These are phyloP conservation scores for Massariosphaeria phaeospora DNA, from an alignment of 495 filamentous ascomycete genomes.

Conservation along the genomic window DNA sequence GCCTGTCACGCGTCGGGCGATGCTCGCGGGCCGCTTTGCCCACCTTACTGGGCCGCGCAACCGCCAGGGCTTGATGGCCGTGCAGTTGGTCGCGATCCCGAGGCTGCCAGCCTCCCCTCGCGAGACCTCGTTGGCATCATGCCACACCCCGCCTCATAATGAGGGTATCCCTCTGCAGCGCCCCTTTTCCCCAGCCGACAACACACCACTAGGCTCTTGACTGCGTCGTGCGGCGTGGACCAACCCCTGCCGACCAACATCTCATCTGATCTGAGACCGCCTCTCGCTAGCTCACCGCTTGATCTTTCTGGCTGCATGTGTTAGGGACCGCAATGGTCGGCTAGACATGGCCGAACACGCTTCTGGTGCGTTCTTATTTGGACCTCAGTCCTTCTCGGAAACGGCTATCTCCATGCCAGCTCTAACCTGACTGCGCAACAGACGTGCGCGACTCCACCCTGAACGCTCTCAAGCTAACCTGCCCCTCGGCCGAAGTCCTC, in stretches of 20 bases:
- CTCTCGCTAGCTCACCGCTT: conserved; percentile 11
- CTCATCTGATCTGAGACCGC: conserved; percentile 1
- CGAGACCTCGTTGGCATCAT: too few relatives aligned
- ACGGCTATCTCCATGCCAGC: neutral
- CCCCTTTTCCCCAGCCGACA: neutral
- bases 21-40: neutral
- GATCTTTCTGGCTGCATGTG: neutral
- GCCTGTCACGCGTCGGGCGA: neutral
- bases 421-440: conserved; percentile 4
- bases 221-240: neutral
- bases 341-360: conserved; percentile 18
- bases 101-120: neutral
- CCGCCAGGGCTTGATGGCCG: conserved; percentile 1
- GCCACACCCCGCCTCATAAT: neutral
- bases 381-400: neutral
- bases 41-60: neutral
- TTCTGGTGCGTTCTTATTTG: conserved; percentile 11
- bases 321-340: conserved; percentile 8
- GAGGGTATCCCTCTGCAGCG: neutral
- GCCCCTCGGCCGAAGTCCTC: conserved; percentile 31
- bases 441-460: conserved; percentile 30
- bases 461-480: conserved; percentile 27
- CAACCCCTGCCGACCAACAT: neutral
- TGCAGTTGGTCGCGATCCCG: neutral
- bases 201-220: neutral